These are phyloP conservation scores for Pittosporum tobira DNA, from an alignment of 129 eudicot species.

Conservation along the genomic window DNA sequence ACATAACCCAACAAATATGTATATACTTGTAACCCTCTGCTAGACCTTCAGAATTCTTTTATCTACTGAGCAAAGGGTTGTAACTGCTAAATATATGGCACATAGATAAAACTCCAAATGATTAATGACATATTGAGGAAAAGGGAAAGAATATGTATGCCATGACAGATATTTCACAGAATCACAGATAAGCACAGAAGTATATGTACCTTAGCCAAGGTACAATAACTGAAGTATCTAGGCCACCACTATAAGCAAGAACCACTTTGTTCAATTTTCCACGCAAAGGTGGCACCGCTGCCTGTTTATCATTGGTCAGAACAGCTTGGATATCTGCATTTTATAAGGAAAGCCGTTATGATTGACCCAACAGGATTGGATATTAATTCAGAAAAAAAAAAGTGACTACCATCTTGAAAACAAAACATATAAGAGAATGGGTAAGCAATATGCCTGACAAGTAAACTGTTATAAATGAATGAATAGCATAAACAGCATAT, in stretches of 20 bases:
- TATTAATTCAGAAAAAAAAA: not conserved
- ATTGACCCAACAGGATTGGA: not conserved
- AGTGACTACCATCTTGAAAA: not conserved
- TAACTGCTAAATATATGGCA: not conserved
- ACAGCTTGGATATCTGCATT: conserved; percentile 51
- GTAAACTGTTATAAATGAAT: not conserved
- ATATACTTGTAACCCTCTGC: not conserved
- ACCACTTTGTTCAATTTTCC: conserved; percentile 89
- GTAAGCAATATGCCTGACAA: not conserved
- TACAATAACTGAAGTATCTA: conserved; percentile 97
- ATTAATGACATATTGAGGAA: not conserved
- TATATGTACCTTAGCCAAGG: conserved; percentile 82
- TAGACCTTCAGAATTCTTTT: not conserved
- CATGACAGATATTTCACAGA: not conserved
- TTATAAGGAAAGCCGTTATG: conserved; percentile 10
- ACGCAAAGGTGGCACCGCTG: conserved; percentile 31
- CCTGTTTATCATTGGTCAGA: conserved; percentile 51
- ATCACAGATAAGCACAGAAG: not conserved
- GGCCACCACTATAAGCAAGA: conserved; percentile 89
- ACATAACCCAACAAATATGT: not conserved
- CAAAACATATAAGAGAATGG: not conserved
- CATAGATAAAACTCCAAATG: not conserved
- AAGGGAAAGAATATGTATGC: not conserved
- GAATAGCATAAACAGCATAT: not conserved
- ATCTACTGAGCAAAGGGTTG: not conserved